Base-by-base conservation (phyloP, 306 rosid species). In the Cajanus cajan region DNA sequence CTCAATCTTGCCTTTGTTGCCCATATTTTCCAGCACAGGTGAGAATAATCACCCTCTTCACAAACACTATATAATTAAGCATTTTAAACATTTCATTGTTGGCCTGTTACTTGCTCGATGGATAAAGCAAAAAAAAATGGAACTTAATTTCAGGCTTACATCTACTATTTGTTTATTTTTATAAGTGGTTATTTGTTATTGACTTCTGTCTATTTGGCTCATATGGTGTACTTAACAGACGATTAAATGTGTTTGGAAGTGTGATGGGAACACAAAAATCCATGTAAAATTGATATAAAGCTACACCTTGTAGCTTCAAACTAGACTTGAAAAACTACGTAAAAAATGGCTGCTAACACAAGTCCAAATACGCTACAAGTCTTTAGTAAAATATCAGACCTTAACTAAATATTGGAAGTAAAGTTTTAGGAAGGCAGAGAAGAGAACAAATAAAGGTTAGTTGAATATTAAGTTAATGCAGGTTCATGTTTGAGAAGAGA, bases 1-100 rank as follows among this genome's bases (percentile, higher is more conserved):
- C 96, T 95, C 51, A 95, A 95, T 80, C 97, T 95, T 74, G 98
- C 99, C 59, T 95, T 95, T 82, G 99, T 95, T 33, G 99, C 99
- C 16, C 99, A 93, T 80, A 82, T 95, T 73, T 95, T 95, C 87
- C 98, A 95, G 88, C 93, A 84, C 58, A 95, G 99, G 99, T 94
- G 88, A 88, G 88, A 47, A 64, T 73, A 65, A 28, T 24, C 51
- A 72, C 33, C 28, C 76, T 70, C 72, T 63, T 74, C 31, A 76
- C 59, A 58, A 63, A 37, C 68, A 21, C 16, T 41, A 47, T 33
- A 75, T 41, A 55, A 15, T 57, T 21, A 22, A 33, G 2, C 13
- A 33, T 80, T 74, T 44, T 15, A 16, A 69, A 21, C 22, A 33
- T 74, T 13, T 71, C 52, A 47, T 57, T 58, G 57, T 41, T 48